A percentile compares a stretch with the other conserved stretches of the same genome.
phyloP scores from a whole-genome alignment of 1,284 basidiomycete genomes.

The Ustilago vetiveriae region DNA sequence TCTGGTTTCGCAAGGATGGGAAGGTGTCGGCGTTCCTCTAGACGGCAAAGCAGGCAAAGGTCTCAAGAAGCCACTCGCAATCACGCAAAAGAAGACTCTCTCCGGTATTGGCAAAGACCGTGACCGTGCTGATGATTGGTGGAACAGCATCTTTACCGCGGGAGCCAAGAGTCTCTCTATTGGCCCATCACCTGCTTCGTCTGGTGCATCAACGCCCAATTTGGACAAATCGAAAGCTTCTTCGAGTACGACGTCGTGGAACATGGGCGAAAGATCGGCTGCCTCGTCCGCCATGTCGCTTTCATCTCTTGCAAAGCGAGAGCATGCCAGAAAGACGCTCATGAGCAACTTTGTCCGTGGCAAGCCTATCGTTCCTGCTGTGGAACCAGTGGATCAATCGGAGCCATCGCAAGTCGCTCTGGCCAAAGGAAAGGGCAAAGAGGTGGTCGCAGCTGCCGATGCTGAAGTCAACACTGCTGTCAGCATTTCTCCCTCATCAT shows the following conservation, averaged over 20 bases:
- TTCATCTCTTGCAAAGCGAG: slow-evolving; percentile 56
- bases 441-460: slow-evolving; percentile 21
- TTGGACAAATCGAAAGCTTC: slow-evolving; percentile 9
- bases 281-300: slow-evolving; percentile 45
- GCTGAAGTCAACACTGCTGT: slow-evolving; percentile 15
- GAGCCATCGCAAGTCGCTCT: neutral
- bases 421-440: neutral
- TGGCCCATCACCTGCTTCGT: slow-evolving; percentile 22
- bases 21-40: slow-evolving; percentile 60
- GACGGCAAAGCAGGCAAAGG: slow-evolving; percentile 60
- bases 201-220: slow-evolving; percentile 13
- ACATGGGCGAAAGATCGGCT: slow-evolving; percentile 31
- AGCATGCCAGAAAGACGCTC: slow-evolving; percentile 59
- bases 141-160: slow-evolving; percentile 65
- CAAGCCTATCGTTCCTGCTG: slow-evolving; percentile 35
- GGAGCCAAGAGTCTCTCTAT: slow-evolving; percentile 57
- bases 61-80: slow-evolving; percentile 64
- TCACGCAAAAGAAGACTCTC: slow-evolving; percentile 61
- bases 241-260: slow-evolving; percentile 12
- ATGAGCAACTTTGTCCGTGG: slow-evolving; percentile 64
- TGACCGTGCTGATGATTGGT: slow-evolving; percentile 66
- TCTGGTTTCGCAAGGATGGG: slow-evolving; percentile 62
- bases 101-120: slow-evolving; percentile 64
- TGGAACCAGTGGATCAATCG: slow-evolving; percentile 6
- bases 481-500: slow-evolving; percentile 3